phyloP scores from a whole-genome alignment of 345 rosid genomes.

The Ceriops decandra region DNA sequence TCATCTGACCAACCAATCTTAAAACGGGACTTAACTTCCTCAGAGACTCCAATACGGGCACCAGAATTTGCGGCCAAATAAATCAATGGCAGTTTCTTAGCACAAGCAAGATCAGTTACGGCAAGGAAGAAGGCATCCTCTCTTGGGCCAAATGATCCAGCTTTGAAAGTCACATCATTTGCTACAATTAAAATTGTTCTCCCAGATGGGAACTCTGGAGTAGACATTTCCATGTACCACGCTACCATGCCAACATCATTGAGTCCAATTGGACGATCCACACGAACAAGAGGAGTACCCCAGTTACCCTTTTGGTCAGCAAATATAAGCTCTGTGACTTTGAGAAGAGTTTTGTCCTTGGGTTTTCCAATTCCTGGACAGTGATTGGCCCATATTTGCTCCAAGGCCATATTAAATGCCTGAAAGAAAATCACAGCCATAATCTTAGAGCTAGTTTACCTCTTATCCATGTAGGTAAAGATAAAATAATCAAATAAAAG shows the following conservation, averaged over 20 bases:
- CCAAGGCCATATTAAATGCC: conserved; percentile 91
- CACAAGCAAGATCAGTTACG: conserved; percentile 90
- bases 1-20: conserved; percentile 96
- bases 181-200: conserved; percentile 71
- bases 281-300: conserved; percentile 65
- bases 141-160: conserved; percentile 96
- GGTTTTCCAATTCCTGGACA: conserved; percentile 43
- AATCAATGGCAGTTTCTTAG: conserved; percentile 78
- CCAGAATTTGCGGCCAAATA: conserved; percentile 99
- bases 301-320: conserved; percentile 55
- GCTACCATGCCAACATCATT: conserved; percentile 98
- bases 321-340: conserved; percentile 77
- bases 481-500: conserved; percentile 7
- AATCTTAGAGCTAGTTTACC: background rate
- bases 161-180: conserved; percentile 95
- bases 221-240: conserved; percentile 86
- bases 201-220: conserved; percentile 96
- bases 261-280: conserved; percentile 65
- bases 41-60: conserved; percentile 95
- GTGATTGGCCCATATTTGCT: conserved; percentile 71
- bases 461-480: background rate
- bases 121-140: conserved; percentile 98
- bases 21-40: conserved; percentile 88
- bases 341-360: conserved; percentile 45
- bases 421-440: conserved; percentile 26